A percentile compares a stretch with the other conserved stretches of the same genome.
These are phyloP conservation scores for Vanderwaltozyma verrucispora DNA, from an alignment of 805 yeast genomes.

Conservation along the genomic window DNA sequence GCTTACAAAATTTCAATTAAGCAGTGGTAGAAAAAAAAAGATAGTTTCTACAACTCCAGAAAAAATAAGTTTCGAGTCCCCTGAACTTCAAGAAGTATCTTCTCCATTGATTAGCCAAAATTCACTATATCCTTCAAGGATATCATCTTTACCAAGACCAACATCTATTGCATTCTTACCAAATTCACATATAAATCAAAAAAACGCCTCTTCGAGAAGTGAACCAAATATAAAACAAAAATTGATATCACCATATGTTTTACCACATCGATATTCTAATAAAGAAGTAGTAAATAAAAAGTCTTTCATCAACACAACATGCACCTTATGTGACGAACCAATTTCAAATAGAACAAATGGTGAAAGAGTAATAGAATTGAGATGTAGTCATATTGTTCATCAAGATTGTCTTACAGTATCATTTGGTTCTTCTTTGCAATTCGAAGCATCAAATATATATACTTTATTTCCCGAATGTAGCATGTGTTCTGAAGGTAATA, in stretches of 20 bases:
- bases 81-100: background rate
- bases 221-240: background rate
- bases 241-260: conserved; percentile 7
- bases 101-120: background rate
- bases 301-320: conserved; percentile 19
- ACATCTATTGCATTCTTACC: conserved; percentile 2
- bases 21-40: conserved; percentile 9
- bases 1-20: conserved; percentile 12
- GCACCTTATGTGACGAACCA: conserved; percentile 41
- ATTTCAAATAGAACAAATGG: conserved; percentile 35
- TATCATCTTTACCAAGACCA: conserved; percentile 24
- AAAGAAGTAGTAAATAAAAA: conserved; percentile 10
- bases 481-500: conserved; percentile 11
- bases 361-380: conserved; percentile 38
- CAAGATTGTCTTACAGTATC: conserved; percentile 44
- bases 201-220: background rate
- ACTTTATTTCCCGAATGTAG: conserved; percentile 22
- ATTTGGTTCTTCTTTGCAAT: conserved; percentile 18
- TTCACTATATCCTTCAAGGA: conserved; percentile 12
- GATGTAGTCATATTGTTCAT: conserved; percentile 48
- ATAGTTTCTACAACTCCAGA: conserved; percentile 4
- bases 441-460: conserved; percentile 8
- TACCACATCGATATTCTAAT: conserved; percentile 10
- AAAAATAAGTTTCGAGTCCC: background rate
- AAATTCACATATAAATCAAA: background rate